Evolutionary conservation across 2,329 filamentous ascomycete species (phyloP), one percentile per base, ranked within the genome.

Genomic region (Coniochaeta sp.): DNA sequence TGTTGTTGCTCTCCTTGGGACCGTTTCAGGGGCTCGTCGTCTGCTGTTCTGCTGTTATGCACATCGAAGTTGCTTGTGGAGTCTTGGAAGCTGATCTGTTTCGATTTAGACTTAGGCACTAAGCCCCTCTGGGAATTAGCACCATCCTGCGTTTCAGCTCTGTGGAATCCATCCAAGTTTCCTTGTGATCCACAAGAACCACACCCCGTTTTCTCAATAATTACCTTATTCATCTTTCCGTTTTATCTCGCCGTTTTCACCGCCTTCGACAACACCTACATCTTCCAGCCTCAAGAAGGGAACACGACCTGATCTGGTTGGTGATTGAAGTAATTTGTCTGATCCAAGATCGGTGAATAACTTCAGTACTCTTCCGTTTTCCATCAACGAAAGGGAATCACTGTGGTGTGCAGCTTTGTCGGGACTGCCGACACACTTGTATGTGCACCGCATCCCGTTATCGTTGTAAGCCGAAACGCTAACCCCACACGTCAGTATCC

Each of bases 31-130:
- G 22, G 38, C 38, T n/a, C n/a, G n/a, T n/a, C n/a, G n/a, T n/a
- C n/a, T n/a, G n/a, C 38, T 22, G 38, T 42, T 42, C 26, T 42
- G 38, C 38, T 42, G 38, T 42, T 42, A 22, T 48, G 26, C 45
- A 31, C 45, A 48, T 12, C 16, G 24, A 31, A 18, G 30, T 42
- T 27, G 33, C 45, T 45, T 20, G 49, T 53, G 18, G 47, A 38
- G 40, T 49, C 35, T 22, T 50, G 47, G 20, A 24, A 51, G 53
- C 55, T 56, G 52, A 56, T 50, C 48, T 51, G 51, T 56, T 54
- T 51, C 32, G 22, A 51, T 18, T 51, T 52, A 53, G 51, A 56
- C 42, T 52, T 31, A 48, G 31, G 42, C 52, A 27, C 52, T 54
- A 53, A 40, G 30, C 50, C 45, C 16, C 26, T 56, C 31, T 26